Percentiles rank a stretch among this genome's conserved stretches.
These are phyloP conservation scores for Calamus simplicifolius DNA, from an alignment of 176 grass and related monocot genomes.

Conservation along the genomic window DNA sequence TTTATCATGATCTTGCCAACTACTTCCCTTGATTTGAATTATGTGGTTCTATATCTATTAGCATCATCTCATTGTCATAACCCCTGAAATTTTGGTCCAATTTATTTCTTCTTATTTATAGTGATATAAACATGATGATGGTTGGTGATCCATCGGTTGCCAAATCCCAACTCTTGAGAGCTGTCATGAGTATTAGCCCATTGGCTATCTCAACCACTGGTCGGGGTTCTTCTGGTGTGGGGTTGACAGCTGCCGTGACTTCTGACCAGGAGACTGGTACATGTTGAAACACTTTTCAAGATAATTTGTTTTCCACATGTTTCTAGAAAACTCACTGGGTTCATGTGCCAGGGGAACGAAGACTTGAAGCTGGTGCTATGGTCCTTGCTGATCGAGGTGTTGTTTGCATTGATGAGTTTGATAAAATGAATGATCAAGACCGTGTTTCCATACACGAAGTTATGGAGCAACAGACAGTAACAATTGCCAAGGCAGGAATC, in stretches of 20 bases:
- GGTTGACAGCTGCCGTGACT: slow-evolving; percentile 89
- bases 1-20: neutral
- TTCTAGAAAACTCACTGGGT: slow-evolving; percentile 6
- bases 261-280: slow-evolving; percentile 97
- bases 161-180: slow-evolving; percentile 93
- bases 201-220: slow-evolving; percentile 94
- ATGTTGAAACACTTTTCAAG: neutral
- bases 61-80: too few species aligned
- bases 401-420: slow-evolving; percentile 97
- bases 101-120: slow-evolving; percentile 26
- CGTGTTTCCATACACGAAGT: slow-evolving; percentile 98
- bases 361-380: slow-evolving; percentile 98
- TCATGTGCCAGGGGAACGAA: slow-evolving; percentile 70
- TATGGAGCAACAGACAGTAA: slow-evolving; percentile 98
- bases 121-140: slow-evolving; percentile 99
- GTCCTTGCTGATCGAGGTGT: slow-evolving; percentile 96
- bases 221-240: slow-evolving; percentile 95
- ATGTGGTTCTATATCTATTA: too few species aligned
- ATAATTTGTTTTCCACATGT: neutral
- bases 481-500: slow-evolving; percentile 97
- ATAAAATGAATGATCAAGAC: slow-evolving; percentile 99
- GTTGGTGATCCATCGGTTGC: slow-evolving; percentile 97
- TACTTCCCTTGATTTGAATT: too few species aligned
- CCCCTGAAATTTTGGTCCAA: too few species aligned
- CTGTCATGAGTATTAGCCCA: slow-evolving; percentile 90